Evolutionary conservation across 805 yeast genomes (phyloP).

Genomic region (Saccharomycopsis javanensis): DNA sequence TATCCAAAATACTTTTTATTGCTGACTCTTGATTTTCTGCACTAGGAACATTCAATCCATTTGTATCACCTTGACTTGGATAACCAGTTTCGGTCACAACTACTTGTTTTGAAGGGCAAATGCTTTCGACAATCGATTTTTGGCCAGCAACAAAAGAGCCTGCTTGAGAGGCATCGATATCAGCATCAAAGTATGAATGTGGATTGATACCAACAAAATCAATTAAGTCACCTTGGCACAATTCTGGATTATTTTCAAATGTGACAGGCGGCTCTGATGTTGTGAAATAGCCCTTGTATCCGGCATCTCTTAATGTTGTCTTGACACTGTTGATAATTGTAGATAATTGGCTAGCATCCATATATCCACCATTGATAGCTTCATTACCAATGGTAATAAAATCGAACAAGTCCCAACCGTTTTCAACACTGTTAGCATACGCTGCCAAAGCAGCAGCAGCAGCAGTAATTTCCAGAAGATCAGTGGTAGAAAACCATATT

Average conservation of each 20-base stretch:
- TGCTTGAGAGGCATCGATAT: constrained; percentile 51
- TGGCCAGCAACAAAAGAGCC: constrained; percentile 66
- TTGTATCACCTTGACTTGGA: constrained; percentile 62
- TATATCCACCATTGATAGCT: constrained; percentile 58
- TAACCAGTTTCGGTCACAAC: constrained; percentile 82
- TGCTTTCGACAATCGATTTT: constrained; percentile 39
- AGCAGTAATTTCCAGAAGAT: constrained; percentile 60
- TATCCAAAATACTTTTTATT: constrained; percentile 49
- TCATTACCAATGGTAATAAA: constrained; percentile 82
- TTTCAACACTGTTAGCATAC: constrained; percentile 34
- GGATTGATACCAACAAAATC: constrained; percentile 84
- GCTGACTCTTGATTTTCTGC: constrained; percentile 64
- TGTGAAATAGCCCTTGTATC: constrained; percentile 66
- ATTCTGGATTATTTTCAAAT: constrained; percentile 49
- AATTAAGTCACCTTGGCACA: constrained; percentile 61
- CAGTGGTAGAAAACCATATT: constrained; percentile 61
- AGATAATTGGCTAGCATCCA: constrained; percentile 52
- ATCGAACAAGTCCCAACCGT: constrained; percentile 68
- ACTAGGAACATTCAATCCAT: constrained; percentile 69
- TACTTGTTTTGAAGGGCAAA: constrained; percentile 49
- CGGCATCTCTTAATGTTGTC: constrained; percentile 47
- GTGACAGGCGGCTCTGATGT: constrained; percentile 88
- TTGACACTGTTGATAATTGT: constrained; percentile 58
- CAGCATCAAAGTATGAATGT: constrained; percentile 71
- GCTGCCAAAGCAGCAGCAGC: constrained; percentile 45